Evolutionary conservation across 2,329 filamentous ascomycete genomes (phyloP).

Genomic region (Cercospora berteroae): DNA sequence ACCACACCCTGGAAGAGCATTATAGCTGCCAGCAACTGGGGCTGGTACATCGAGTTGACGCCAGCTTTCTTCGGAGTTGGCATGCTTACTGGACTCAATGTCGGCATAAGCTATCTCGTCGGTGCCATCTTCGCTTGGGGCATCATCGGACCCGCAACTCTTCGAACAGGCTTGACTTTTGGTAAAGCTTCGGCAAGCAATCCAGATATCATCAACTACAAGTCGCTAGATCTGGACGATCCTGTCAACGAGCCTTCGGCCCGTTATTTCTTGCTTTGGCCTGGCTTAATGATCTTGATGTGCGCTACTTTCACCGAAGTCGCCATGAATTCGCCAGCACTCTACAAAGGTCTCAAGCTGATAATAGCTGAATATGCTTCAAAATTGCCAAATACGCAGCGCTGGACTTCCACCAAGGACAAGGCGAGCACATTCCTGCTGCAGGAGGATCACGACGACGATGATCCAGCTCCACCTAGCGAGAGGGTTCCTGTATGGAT

Average conservation of each 20-base stretch:
- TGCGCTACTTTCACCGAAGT: constrained; percentile 42
- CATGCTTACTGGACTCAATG: constrained; percentile 58
- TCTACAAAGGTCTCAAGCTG: constrained; percentile 16
- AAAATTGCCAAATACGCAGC: constrained; percentile 4
- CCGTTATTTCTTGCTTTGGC: constrained; percentile 52
- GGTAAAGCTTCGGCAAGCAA: constrained; percentile 34
- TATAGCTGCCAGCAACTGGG: constrained; percentile 58
- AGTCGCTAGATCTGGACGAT: constrained; percentile 32
- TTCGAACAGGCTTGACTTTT: constrained; percentile 51
- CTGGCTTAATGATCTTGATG: constrained; percentile 47
- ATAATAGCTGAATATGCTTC: constrained; percentile 6
- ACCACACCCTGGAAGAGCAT: constrained; percentile 41
- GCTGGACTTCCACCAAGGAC: constrained; percentile 7
- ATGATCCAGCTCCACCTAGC: constrained; percentile 51
- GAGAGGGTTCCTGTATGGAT: constrained; percentile 52
- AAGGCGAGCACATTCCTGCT: constrained; percentile 14
- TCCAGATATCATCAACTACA: constrained; percentile 40
- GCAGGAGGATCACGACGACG: constrained; percentile 30
- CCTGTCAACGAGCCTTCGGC: constrained; percentile 41
- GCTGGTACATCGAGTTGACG: constrained; percentile 59
- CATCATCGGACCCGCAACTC: constrained; percentile 56
- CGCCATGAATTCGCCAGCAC: constrained; percentile 12
- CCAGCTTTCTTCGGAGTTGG: constrained; percentile 61
- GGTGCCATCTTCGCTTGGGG: constrained; percentile 57
- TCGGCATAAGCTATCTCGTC: constrained; percentile 56